phyloP scores from a whole-genome alignment of 2,329 filamentous ascomycete genomes.

The Coniochaeta sp. region DNA sequence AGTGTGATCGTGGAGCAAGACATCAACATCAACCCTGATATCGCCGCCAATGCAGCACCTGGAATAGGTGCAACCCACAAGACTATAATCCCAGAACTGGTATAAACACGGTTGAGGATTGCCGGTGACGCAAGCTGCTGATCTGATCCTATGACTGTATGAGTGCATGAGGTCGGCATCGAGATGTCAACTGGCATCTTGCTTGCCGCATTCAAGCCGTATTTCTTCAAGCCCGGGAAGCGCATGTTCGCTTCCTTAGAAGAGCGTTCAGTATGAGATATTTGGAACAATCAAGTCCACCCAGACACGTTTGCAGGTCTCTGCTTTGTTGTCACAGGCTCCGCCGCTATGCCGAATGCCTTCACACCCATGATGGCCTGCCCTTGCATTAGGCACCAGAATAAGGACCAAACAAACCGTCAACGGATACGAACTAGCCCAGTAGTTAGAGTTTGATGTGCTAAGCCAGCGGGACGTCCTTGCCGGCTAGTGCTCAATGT shows the following conservation, averaged over 20 bases:
- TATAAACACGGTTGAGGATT: background rate
- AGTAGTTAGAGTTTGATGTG: background rate
- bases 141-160: background rate
- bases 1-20: too few relatives aligned
- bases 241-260: background rate
- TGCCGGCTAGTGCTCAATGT: background rate
- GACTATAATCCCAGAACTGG: too few relatives aligned
- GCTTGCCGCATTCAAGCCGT: too few relatives aligned
- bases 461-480: background rate
- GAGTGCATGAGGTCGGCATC: background rate
- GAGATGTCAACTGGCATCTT: background rate
- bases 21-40: too few relatives aligned
- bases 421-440: background rate
- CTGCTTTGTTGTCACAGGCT: background rate
- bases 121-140: background rate
- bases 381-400: background rate
- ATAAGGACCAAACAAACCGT: background rate
- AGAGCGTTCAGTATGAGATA: background rate
- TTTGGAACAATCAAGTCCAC: background rate
- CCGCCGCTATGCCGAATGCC: background rate
- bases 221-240: background rate
- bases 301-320: background rate
- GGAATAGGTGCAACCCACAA: too few relatives aligned
- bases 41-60: too few relatives aligned
- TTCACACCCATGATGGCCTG: background rate